A percentile compares a stretch with the other conserved stretches of the same genome.
These are phyloP conservation scores for Condylostoma magnum DNA, from an alignment of 169 alveolate species.

Conservation along the genomic window DNA sequence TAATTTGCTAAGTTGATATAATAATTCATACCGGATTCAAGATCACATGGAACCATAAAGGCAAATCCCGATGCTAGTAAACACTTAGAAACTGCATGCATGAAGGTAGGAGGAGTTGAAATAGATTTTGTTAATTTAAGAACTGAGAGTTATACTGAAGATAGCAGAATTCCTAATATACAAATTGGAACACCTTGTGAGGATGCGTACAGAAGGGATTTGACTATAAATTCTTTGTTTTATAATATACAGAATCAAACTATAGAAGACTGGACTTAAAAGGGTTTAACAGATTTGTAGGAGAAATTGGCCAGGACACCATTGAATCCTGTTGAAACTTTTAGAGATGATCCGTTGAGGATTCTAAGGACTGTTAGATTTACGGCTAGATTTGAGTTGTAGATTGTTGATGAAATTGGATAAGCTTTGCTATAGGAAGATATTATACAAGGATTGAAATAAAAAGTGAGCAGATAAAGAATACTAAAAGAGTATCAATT, in stretches of 20 bases:
- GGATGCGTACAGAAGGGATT: conserved; percentile 98
- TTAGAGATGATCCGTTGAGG: conserved; percentile 98
- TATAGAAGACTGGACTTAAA: conserved; percentile 95
- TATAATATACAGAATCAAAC: conserved; percentile 90
- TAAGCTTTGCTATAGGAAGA: conserved; percentile 46
- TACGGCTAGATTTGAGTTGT: conserved; percentile 86
- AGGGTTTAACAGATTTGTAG: conserved; percentile 90
- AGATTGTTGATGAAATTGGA: conserved; percentile 69
- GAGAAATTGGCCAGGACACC: conserved; percentile 93
- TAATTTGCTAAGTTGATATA: conserved; percentile 73
- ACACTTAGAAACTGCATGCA: conserved; percentile 97
- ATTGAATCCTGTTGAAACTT: conserved; percentile 89
- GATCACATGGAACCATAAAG: conserved; percentile 87
- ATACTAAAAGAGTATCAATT: conserved; percentile 74
- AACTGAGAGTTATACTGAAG: conserved; percentile 91
- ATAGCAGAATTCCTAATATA: conserved; percentile 94
- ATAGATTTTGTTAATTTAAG: conserved; percentile 97
- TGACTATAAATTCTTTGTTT: conserved; percentile 96
- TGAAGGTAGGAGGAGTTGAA: conserved; percentile 81
- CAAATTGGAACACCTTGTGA: conserved; percentile 92
- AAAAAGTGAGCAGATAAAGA: conserved; percentile 74
- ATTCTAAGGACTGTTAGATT: conserved; percentile 96
- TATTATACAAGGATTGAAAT: conserved; percentile 42
- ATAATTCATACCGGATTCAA: conserved; percentile 27
- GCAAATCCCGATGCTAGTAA: conserved; percentile 95